Evolutionary conservation across 106 monocot genomes (phyloP).

Genomic region (Vanilla planifolia): DNA sequence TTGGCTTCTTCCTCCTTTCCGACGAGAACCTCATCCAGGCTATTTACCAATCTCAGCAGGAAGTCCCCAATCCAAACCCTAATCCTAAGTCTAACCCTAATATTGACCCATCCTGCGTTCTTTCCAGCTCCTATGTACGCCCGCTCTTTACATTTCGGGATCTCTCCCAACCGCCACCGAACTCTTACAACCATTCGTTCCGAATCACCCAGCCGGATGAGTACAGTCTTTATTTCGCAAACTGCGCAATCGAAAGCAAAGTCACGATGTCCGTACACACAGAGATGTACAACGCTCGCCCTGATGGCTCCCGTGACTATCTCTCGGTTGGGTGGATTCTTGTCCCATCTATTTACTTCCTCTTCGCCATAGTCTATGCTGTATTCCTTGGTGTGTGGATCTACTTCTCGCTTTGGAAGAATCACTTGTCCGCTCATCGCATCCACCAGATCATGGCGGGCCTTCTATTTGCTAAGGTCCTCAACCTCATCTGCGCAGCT

Average conservation of each 20-base stretch:
- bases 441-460: constrained; percentile 85
- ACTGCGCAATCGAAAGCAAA: constrained; percentile 31
- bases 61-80: constrained; percentile 8
- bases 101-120: constrained; percentile 39
- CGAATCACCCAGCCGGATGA: constrained; percentile 64
- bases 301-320: constrained; percentile 45
- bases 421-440: constrained; percentile 46
- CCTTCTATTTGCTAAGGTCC: constrained; percentile 52
- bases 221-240: constrained; percentile 74
- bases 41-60: constrained; percentile 31
- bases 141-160: constrained; percentile 60
- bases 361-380: constrained; percentile 52
- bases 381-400: constrained; percentile 59
- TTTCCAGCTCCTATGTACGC: constrained; percentile 42
- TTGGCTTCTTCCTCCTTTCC: constrained; percentile 82
- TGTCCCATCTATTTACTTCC: constrained; percentile 49
- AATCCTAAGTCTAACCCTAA: constrained; percentile 3
- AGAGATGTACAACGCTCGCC: constrained; percentile 57
- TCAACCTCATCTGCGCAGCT: constrained; percentile 73
- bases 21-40: constrained; percentile 63
- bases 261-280: constrained; percentile 63
- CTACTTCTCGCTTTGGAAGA: constrained; percentile 47
- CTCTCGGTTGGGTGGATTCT: constrained; percentile 67
- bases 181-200: constrained; percentile 34
- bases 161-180: constrained; percentile 15